A percentile compares a stretch with the other conserved stretches of the same genome.
These are phyloP conservation scores for Cornus controversa DNA, from an alignment of 148 eudicot genomes.

Conservation along the genomic window DNA sequence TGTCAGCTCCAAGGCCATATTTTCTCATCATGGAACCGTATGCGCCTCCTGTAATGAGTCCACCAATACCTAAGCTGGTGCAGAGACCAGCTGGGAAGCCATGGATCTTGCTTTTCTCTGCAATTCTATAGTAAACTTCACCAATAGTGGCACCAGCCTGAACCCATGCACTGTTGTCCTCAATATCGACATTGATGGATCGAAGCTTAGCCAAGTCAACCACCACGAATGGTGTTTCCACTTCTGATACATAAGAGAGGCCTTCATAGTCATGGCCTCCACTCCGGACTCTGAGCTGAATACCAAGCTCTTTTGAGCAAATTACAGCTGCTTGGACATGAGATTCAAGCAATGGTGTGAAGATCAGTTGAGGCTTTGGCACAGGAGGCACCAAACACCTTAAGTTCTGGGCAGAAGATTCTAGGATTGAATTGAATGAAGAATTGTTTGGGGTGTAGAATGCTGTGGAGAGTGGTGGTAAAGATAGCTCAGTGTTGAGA, in stretches of 20 bases:
- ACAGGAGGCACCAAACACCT: slow-evolving; percentile 21
- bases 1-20: slow-evolving; percentile 45
- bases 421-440: slow-evolving; percentile 24
- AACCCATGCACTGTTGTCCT: slow-evolving; percentile 33
- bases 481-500: slow-evolving; percentile 14
- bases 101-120: slow-evolving; percentile 27
- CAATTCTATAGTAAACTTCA: slow-evolving; percentile 35
- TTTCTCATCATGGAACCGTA: slow-evolving; percentile 42
- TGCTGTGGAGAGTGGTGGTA: slow-evolving; percentile 28
- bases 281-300: slow-evolving; percentile 32
- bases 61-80: slow-evolving; percentile 38
- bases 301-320: slow-evolving; percentile 19
- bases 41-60: slow-evolving; percentile 40
- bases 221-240: slow-evolving; percentile 24
- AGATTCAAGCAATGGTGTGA: slow-evolving; percentile 29
- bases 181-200: slow-evolving; percentile 20
- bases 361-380: slow-evolving; percentile 32
- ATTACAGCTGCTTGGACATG: slow-evolving; percentile 34
- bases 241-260: slow-evolving; percentile 30
- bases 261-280: slow-evolving; percentile 52
- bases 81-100: slow-evolving; percentile 43
- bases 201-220: slow-evolving; percentile 34
- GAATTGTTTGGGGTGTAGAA: slow-evolving; percentile 25
- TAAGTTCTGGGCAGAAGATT: slow-evolving; percentile 38
- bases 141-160: slow-evolving; percentile 45